Evolutionary conservation across 1,139 yeast species (phyloP).

Genomic region (Citeromyces hawaiiensis): DNA sequence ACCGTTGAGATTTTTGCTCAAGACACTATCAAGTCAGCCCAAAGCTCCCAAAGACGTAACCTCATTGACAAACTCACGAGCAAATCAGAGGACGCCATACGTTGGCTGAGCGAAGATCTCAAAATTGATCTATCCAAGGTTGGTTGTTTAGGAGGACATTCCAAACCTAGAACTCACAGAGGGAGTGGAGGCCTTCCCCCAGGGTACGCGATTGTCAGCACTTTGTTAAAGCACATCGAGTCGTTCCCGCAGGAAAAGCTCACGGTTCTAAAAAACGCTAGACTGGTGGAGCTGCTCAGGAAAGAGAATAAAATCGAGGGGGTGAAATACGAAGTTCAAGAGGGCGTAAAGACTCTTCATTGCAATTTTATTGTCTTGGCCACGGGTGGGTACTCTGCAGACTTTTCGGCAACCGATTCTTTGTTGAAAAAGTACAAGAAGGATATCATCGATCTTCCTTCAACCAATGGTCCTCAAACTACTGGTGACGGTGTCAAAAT

Average conservation of each 20-base stretch:
- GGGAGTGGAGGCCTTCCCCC: conserved; percentile 50
- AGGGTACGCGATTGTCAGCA: conserved; percentile 62
- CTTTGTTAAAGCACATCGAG: conserved; percentile 34
- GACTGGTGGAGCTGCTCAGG: conserved; percentile 37
- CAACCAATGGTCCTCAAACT: conserved; percentile 66
- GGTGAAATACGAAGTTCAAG: conserved; percentile 26
- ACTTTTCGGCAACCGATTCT: conserved; percentile 20
- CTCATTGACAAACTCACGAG: conserved; percentile 10
- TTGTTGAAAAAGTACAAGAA: conserved; percentile 45
- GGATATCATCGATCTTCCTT: conserved; percentile 46
- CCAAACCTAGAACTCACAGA: conserved; percentile 48
- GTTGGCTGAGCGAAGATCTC: conserved; percentile 58
- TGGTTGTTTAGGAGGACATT: conserved; percentile 12
- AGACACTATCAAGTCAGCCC: conserved; percentile 53
- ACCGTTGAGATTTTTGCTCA: conserved; percentile 43
- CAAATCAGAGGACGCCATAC: conserved; percentile 48
- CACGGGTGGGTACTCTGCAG: conserved; percentile 67
- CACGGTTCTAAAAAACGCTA: conserved; percentile 35
- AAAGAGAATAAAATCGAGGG: conserved; percentile 26
- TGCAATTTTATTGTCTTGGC: conserved; percentile 56
- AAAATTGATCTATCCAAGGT: conserved; percentile 31
- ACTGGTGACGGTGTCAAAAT: conserved; percentile 68
- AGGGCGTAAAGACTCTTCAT: conserved; percentile 14
- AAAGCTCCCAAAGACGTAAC: background rate
- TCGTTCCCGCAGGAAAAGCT: conserved; percentile 38